These are phyloP conservation scores for Colletotrichum acutatum DNA, from an alignment of 2,329 filamentous ascomycete genomes.

Conservation along the genomic window DNA sequence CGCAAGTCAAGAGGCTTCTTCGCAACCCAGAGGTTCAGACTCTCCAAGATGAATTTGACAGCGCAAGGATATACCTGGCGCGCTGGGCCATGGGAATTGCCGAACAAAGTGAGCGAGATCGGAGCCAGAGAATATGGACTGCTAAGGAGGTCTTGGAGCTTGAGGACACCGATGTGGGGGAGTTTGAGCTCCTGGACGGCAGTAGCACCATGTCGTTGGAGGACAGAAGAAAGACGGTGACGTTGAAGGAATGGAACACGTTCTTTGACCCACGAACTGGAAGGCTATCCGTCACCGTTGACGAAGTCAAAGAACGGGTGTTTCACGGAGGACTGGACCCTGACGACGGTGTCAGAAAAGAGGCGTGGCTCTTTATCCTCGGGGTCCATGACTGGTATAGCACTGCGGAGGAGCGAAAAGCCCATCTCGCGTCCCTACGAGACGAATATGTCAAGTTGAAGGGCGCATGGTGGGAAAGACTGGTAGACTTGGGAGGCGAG, in stretches of 20 bases:
- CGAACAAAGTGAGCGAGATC: slow-evolving; percentile 92
- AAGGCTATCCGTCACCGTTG: slow-evolving; percentile 79
- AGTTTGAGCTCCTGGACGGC: slow-evolving; percentile 94
- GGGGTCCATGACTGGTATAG: slow-evolving; percentile 96
- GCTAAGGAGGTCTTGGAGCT: slow-evolving; percentile 91
- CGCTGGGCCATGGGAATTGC: slow-evolving; percentile 99
- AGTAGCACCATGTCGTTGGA: slow-evolving; percentile 77
- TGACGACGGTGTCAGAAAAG: slow-evolving; percentile 92
- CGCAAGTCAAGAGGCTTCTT: slow-evolving; percentile 85
- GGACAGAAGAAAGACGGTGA: slow-evolving; percentile 81
- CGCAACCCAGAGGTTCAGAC: slow-evolving; percentile 95
- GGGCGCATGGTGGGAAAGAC: slow-evolving; percentile 94
- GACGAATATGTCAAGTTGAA: slow-evolving; percentile 97
- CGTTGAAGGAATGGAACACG: slow-evolving; percentile 86
- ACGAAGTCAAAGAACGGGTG: slow-evolving; percentile 96
- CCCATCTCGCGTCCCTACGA: slow-evolving; percentile 83
- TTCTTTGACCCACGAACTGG: slow-evolving; percentile 86
- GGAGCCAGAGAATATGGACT: slow-evolving; percentile 90
- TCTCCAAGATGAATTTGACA: slow-evolving; percentile 96
- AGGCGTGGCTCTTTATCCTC: slow-evolving; percentile 94
- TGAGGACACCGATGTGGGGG: slow-evolving; percentile 93
- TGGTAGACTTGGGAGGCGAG: slow-evolving; percentile 84
- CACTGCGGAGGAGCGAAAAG: slow-evolving; percentile 84
- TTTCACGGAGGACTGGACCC: slow-evolving; percentile 93
- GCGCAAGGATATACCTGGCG: slow-evolving; percentile 91